Base-by-base conservation (phyloP, 2,329 filamentous ascomycete species). In the Botrytis pseudocinerea region DNA sequence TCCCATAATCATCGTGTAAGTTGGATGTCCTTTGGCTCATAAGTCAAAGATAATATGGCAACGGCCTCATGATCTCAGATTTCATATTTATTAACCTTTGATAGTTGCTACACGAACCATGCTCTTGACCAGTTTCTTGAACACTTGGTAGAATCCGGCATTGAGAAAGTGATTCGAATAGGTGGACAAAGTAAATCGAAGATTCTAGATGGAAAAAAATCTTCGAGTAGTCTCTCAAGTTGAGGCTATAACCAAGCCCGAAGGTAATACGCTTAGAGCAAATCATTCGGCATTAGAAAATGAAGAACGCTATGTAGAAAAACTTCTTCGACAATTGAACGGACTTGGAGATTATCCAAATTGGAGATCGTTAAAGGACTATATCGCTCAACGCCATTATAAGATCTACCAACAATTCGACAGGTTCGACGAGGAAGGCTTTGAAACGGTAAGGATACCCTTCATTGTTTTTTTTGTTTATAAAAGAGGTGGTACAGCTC, bases 101-200 rank as follows among this genome's bases (percentile, higher is more conserved):
- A 10, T 46, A 80, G 78, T 2, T 82, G 80, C 64, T 82, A 81
- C 46, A 82, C 76, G 5, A 78, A 78, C 59, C 77, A 78, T 65
- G 75, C 76, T 22, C 35, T 82, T 0, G 81, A 82, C 73, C 80
- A 82, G 75, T 83, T 88, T 16, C 80, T 90, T 0, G 86, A 88
- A 73, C 82, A 86, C 73, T 77, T 89, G 0, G 54, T 87, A 0
- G 76, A 83, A 6, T 78, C 78, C n/a, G 82, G 82, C 4, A 77
- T 87, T 18, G 75, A 77, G 0, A 82, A 86, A 32, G 82, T 89
- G 42, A 82, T 89, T 44, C 85, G 87, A 2, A 83, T 90, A 28
- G 87, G 78, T 1, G 73, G 75, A 10, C 75, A 75, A 57, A 79
- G 78, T 59, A 76, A 77, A n/a, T 78, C 78, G 3, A 60, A 35